These are phyloP conservation scores for Jatropha multifida DNA, from an alignment of 441 rosid genomes.

Conservation along the genomic window DNA sequence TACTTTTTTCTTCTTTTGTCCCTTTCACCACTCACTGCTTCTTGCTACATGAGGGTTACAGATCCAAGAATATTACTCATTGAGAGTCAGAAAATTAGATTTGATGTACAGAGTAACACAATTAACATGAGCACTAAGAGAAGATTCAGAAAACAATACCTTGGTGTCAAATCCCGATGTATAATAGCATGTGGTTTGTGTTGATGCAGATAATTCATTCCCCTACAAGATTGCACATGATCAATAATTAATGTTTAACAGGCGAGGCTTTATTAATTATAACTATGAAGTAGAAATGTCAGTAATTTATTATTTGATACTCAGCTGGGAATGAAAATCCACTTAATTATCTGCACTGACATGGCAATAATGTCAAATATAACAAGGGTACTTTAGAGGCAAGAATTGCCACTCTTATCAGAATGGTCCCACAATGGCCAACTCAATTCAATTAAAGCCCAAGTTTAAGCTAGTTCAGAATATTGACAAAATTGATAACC, in stretches of 20 bases:
- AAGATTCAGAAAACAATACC: slow-evolving; percentile 33
- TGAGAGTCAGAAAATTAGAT: neutral
- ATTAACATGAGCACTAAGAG: slow-evolving; percentile 7
- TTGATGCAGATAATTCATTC: slow-evolving; percentile 71
- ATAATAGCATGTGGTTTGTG: slow-evolving; percentile 62
- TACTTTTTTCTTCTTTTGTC: too few relatives aligned
- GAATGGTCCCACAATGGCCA: neutral
- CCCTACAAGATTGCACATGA: slow-evolving; percentile 35
- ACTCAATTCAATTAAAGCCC: neutral
- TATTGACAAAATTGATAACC: neutral
- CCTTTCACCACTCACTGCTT: neutral
- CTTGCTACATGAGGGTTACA: neutral
- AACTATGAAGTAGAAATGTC: neutral
- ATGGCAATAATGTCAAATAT: slow-evolving; percentile 5
- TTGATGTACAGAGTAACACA: neutral
- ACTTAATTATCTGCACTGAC: neutral
- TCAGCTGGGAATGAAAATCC: slow-evolving; percentile 12
- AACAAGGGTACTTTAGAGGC: neutral
- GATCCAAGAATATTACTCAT: neutral
- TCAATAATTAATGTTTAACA: neutral
- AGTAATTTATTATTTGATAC: neutral
- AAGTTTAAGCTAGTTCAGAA: neutral
- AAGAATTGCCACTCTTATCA: neutral
- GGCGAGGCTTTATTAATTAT: neutral
- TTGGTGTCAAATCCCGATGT: slow-evolving; percentile 64